Conservation (phyloP, 2,329 filamentous ascomycete species). For the Fusarium pininemorale region DNA sequence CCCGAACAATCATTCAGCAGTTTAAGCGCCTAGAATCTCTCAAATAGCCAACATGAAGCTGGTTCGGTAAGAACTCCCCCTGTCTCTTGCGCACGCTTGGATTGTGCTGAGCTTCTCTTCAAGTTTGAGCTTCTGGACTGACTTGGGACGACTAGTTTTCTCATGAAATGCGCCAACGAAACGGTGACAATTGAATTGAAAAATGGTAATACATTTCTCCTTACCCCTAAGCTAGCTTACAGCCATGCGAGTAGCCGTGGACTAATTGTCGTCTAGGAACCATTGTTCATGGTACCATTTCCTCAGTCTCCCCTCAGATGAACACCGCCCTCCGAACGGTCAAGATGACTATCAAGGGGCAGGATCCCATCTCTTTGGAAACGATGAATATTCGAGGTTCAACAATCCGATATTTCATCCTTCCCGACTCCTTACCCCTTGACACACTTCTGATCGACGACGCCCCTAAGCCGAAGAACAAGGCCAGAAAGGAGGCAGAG, state of each 20-base stretch:
- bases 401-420: slow-evolving; percentile 95
- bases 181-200: slow-evolving; percentile 98
- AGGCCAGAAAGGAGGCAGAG: slow-evolving; percentile 90
- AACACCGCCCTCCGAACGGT: slow-evolving; percentile 95
- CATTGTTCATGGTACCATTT: slow-evolving; percentile 96
- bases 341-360: slow-evolving; percentile 92
- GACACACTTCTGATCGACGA: slow-evolving; percentile 97
- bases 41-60: slow-evolving; percentile 82
- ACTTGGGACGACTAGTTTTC: slow-evolving; percentile 71
- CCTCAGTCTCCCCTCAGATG: slow-evolving; percentile 97
- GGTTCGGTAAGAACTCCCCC: slow-evolving; percentile 75
- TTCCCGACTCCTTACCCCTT: slow-evolving; percentile 92
- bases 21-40: slow-evolving; percentile 10
- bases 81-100: slow-evolving; percentile 11
- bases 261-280: slow-evolving; percentile 69
- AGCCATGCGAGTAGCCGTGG: not conserved
- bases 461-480: slow-evolving; percentile 98
- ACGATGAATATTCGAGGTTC: slow-evolving; percentile 97
- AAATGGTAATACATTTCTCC: slow-evolving; percentile 73
- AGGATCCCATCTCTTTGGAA: slow-evolving; percentile 88
- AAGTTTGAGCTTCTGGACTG: slow-evolving; percentile 38
- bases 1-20: not conserved
- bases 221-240: not conserved
- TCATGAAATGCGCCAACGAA: slow-evolving; percentile 99
- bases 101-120: slow-evolving; percentile 34